A percentile compares a stretch with the other conserved stretches of the same genome.
phyloP scores from a whole-genome alignment of 441 rosid genomes.

The Gossypium trilobum region DNA sequence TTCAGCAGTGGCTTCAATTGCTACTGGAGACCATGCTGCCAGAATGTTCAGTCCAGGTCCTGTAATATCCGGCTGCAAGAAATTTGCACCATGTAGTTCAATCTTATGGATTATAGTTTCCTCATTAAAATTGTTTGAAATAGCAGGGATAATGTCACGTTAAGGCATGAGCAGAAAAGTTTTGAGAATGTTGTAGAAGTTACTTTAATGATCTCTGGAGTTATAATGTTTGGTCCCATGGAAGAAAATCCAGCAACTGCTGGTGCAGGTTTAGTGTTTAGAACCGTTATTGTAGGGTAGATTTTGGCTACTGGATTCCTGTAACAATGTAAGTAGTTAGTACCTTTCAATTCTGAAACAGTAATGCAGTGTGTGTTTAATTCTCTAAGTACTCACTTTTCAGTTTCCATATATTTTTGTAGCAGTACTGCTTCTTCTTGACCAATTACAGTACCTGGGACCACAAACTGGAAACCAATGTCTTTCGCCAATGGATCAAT shows the following conservation, averaged over 20 bases:
- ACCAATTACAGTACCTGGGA: slow-evolving; percentile 31
- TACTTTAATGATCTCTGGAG: slow-evolving; percentile 42
- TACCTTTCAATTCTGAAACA: background rate
- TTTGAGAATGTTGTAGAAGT: background rate
- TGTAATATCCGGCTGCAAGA: slow-evolving; percentile 40
- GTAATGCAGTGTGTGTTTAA: background rate
- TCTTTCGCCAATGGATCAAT: slow-evolving; percentile 27
- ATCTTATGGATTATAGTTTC: background rate
- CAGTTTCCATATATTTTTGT: slow-evolving; percentile 28
- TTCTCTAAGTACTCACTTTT: slow-evolving; percentile 22
- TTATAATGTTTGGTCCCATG: slow-evolving; percentile 33
- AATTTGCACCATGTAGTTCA: slow-evolving; percentile 4
- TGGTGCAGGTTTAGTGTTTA: slow-evolving; percentile 37
- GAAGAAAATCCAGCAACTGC: slow-evolving; percentile 38
- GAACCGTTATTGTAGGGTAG: slow-evolving; percentile 25
- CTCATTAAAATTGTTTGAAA: background rate
- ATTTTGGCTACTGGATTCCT: slow-evolving; percentile 37
- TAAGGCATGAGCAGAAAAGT: background rate
- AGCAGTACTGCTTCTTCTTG: slow-evolving; percentile 34
- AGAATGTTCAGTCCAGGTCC: slow-evolving; percentile 43
- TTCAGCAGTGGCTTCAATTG: slow-evolving; percentile 21
- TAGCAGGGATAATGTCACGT: background rate
- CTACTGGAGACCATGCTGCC: slow-evolving; percentile 48
- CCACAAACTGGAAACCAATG: slow-evolving; percentile 32
- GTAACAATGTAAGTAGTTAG: background rate